These are phyloP conservation scores for Ceratopteris richardii DNA, from an alignment of 75 land plant species.

Conservation along the genomic window DNA sequence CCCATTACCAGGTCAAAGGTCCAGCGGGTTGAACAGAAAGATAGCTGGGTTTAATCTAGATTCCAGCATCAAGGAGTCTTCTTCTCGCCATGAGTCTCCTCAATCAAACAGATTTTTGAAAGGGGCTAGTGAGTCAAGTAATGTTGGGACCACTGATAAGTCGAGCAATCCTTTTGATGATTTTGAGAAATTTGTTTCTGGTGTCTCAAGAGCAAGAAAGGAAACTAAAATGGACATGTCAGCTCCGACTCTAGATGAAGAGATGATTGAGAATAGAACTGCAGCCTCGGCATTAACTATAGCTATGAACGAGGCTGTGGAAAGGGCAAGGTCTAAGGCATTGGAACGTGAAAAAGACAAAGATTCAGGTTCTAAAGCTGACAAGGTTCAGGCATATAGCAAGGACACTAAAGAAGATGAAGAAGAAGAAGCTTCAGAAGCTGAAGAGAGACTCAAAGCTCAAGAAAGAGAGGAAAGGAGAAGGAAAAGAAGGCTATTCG, in stretches of 20 bases:
- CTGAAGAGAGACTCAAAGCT: conserved; percentile 32
- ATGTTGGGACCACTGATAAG: not conserved
- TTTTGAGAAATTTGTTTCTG: conserved; percentile 65
- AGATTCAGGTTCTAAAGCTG: conserved; percentile 28
- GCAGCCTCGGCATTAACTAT: conserved; percentile 62
- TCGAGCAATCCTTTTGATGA: conserved; percentile 42
- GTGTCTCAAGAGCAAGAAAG: conserved; percentile 24
- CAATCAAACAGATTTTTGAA: conserved; percentile 23
- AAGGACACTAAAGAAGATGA: conserved; percentile 35
- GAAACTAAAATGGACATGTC: conserved; percentile 14
- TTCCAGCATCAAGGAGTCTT: not conserved
- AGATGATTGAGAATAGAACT: conserved; percentile 29
- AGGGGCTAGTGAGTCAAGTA: conserved; percentile 12
- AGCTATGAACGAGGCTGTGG: conserved; percentile 80
- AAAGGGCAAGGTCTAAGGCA: conserved; percentile 65
- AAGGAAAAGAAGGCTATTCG: conserved; percentile 30
- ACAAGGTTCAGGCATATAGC: conserved; percentile 28
- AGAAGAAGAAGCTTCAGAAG: conserved; percentile 21
- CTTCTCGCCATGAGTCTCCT: conserved; percentile 5
- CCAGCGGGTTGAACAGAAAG: conserved; percentile 18
- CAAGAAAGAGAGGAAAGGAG: conserved; percentile 27
- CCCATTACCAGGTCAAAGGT: conserved; percentile 39
- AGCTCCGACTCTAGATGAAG: conserved; percentile 22
- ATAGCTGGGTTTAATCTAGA: conserved; percentile 10
- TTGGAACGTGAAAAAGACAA: conserved; percentile 48